These are phyloP conservation scores for Coemansia furcata DNA, from an alignment of 192 early-diverging fungal genomes.

Conservation along the genomic window DNA sequence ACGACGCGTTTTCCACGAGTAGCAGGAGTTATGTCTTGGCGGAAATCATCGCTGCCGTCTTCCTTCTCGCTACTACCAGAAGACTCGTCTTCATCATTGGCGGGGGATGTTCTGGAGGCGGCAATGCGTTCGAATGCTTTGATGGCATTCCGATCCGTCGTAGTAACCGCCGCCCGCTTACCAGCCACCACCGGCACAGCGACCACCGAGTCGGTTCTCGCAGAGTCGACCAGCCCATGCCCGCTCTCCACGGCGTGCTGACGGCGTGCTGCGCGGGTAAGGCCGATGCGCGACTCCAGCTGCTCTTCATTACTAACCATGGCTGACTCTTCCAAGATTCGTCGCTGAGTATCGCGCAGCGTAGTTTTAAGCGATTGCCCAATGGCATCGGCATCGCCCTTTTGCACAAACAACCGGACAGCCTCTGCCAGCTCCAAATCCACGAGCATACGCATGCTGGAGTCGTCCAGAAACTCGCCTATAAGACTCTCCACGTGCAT, in stretches of 20 bases:
- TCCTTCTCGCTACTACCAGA: not conserved
- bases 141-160: slow-evolving; percentile 26
- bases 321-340: slow-evolving; percentile 3
- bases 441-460: slow-evolving; percentile 67
- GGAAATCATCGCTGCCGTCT: not conserved
- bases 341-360: slow-evolving; percentile 32
- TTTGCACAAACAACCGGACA: slow-evolving; percentile 75
- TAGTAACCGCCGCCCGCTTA: slow-evolving; percentile 17
- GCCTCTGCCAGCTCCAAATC: slow-evolving; percentile 77
- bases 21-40: not conserved
- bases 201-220: slow-evolving; percentile 5
- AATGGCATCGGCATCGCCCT: slow-evolving; percentile 84
- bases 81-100: not conserved
- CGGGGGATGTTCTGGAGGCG: not conserved
- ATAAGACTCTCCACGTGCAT: slow-evolving; percentile 76
- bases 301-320: not conserved
- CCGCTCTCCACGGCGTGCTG: slow-evolving; percentile 27
- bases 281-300: slow-evolving; percentile 15
- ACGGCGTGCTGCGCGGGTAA: slow-evolving; percentile 14
- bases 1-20: not conserved
- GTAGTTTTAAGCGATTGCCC: slow-evolving; percentile 57
- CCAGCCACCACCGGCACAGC: slow-evolving; percentile 20
- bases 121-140: slow-evolving; percentile 27
- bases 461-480: slow-evolving; percentile 66
- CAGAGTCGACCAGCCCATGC: slow-evolving; percentile 8